Percentiles rank a stretch among this genome's conserved stretches.
Conservation (phyloP, 495 filamentous ascomycete genomes). For the Parachaetomium inaequale region DNA sequence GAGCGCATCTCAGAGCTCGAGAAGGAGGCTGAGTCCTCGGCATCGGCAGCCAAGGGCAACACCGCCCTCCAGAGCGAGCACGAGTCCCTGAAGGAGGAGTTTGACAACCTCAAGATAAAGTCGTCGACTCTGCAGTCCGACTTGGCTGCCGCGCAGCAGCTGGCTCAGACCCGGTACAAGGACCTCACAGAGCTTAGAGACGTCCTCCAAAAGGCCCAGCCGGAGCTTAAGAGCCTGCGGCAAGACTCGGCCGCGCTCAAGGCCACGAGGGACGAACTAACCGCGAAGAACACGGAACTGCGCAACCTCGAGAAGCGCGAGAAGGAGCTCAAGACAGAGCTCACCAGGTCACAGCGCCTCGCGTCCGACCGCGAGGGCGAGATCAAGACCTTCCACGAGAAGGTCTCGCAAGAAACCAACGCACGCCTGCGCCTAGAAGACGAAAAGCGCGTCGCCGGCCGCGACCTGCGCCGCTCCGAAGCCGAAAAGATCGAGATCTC, state of each 20-base stretch:
- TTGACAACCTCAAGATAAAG: slow-evolving; percentile 69
- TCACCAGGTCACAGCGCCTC: slow-evolving; percentile 63
- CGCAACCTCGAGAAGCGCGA: slow-evolving; percentile 73
- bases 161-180: slow-evolving; percentile 82
- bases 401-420: slow-evolving; percentile 68
- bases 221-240: slow-evolving; percentile 72
- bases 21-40: slow-evolving; percentile 51
- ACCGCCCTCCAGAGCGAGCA: slow-evolving; percentile 56
- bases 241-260: slow-evolving; percentile 72
- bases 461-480: slow-evolving; percentile 71
- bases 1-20: slow-evolving; percentile 63
- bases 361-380: slow-evolving; percentile 70
- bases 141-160: slow-evolving; percentile 76
- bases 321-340: slow-evolving; percentile 71
- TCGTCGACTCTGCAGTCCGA: slow-evolving; percentile 72
- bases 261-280: slow-evolving; percentile 65
- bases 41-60: slow-evolving; percentile 32
- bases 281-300: slow-evolving; percentile 63
- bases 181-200: slow-evolving; percentile 76
- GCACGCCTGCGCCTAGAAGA: slow-evolving; percentile 73
- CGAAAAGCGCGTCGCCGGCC: slow-evolving; percentile 60
- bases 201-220: slow-evolving; percentile 76
- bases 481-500: slow-evolving; percentile 71
- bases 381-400: slow-evolving; percentile 69
- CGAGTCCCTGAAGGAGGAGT: slow-evolving; percentile 62